phyloP scores from a whole-genome alignment of 441 rosid species.

The Eruca vesicaria region DNA sequence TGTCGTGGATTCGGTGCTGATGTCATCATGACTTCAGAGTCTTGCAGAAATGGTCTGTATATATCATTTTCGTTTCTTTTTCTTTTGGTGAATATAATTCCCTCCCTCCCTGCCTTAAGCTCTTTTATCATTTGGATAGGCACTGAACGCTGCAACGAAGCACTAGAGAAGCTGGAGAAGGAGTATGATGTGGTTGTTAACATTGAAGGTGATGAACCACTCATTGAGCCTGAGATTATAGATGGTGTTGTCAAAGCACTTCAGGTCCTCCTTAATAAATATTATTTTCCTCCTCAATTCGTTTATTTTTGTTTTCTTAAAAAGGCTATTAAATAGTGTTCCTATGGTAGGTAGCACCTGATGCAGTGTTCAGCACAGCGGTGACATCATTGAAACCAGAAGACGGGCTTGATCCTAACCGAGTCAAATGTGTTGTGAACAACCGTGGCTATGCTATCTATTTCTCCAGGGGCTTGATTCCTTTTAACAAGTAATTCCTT shows the following conservation, averaged over 20 bases:
- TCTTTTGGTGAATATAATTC: too few species aligned
- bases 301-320: too few species aligned
- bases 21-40: slow-evolving; percentile 92
- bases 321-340: too few species aligned
- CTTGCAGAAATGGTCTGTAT: slow-evolving; percentile 72
- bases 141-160: slow-evolving; percentile 87
- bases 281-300: too few species aligned
- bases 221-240: slow-evolving; percentile 91
- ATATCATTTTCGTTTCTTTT: too few species aligned
- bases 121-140: slow-evolving; percentile 41
- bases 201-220: slow-evolving; percentile 97
- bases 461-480: slow-evolving; percentile 90
- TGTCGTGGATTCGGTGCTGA: slow-evolving; percentile 96
- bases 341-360: slow-evolving; percentile 89
- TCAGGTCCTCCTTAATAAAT: slow-evolving; percentile 63
- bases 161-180: slow-evolving; percentile 76
- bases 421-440: slow-evolving; percentile 88
- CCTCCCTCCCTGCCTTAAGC: too few species aligned
- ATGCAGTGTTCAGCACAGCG: slow-evolving; percentile 97
- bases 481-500: slow-evolving; percentile 74
- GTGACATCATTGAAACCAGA: slow-evolving; percentile 85
- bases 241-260: slow-evolving; percentile 91
- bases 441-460: slow-evolving; percentile 83
- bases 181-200: slow-evolving; percentile 90
- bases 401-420: slow-evolving; percentile 84